Evolutionary conservation across 2,329 filamentous ascomycete genomes (phyloP), one percentile per base, ranked within the genome.

Genomic region (Colletotrichum trifolii): DNA sequence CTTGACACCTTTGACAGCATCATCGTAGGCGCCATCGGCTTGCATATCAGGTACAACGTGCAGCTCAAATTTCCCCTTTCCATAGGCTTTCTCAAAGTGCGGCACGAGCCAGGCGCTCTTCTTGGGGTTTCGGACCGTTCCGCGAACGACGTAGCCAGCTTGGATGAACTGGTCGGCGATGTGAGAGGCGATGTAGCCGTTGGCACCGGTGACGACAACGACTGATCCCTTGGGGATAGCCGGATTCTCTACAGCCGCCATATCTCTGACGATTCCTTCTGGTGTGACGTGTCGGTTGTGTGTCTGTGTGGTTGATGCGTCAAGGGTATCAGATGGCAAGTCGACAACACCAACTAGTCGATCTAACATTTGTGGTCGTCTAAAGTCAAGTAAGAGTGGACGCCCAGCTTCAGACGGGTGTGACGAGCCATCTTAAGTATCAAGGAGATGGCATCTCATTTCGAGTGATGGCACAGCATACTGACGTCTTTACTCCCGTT

Each of bases 141-240:
- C 82, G 12, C 81, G 79, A n/a, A 85, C 82, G 7, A 73, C 73
- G 60, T 79, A 83, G 12, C 81, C 81, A 0, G 69, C 68, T 1
- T 67, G 53, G 0, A 83, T 74, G 13, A 81, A 70, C 48, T 80
- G 73, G 49, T 78, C 74, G 3, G 75, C 76, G 10, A 81, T 73
- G 6, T 82, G 75, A 2, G 77, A 78, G 8, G 71, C 81, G 6
- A 83, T 72, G 55, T 76, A 75, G 1, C 81, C 80, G 40, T 79
- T 82, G 33, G 69, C 73, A 2, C 79, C 81, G 0, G 79, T 83
- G 1, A 83, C 71, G 0, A 83, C 74, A 12, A 82, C 71, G 0
- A 71, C 69, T 0, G 77, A 78, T 6, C 71, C 74, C 53, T 71
- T 66, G 8, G 71, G 61, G 8, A 74, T 69, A 38, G 70, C 63